Percentiles rank a stretch among this genome's conserved stretches.
These are phyloP conservation scores for Pseudoneurospora amorphoporcata DNA, from an alignment of 495 filamentous ascomycete genomes.

Conservation along the genomic window DNA sequence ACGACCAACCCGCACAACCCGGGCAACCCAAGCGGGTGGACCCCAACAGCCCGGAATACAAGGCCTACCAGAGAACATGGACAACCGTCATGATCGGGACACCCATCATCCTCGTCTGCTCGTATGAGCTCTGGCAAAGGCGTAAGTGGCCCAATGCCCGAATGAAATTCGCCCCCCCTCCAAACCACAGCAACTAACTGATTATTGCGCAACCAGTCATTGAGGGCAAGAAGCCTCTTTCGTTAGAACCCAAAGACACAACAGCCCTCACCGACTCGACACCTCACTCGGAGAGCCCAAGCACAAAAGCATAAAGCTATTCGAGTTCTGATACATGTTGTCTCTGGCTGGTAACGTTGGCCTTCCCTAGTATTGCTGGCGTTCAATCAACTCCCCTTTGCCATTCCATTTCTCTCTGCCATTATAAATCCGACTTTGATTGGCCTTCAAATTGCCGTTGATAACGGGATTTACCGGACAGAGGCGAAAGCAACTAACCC, in stretches of 20 bases:
- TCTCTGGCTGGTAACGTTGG: neutral
- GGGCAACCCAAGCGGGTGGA: conserved; percentile 14
- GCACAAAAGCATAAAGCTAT: neutral
- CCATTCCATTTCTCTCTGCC: neutral
- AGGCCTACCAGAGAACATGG: conserved; percentile 27
- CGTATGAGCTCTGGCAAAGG: conserved; percentile 33
- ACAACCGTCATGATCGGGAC: conserved; percentile 31
- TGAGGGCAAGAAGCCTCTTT: conserved; percentile 11
- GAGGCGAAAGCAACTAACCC: neutral
- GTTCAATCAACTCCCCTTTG: neutral
- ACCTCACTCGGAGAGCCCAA: neutral
- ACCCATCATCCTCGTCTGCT: conserved; percentile 36
- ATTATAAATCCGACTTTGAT: neutral
- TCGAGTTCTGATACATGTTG: neutral
- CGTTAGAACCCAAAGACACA: neutral
- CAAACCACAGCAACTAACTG: neutral
- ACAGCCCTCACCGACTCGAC: neutral
- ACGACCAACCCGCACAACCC: neutral
- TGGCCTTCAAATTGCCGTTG: neutral
- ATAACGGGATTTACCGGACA: neutral
- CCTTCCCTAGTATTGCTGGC: neutral
- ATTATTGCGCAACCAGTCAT: conserved; percentile 8
- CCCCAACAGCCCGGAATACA: conserved; percentile 29
- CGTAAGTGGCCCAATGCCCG: conserved; percentile 17
- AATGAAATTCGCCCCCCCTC: neutral